Conservation (phyloP, 768 basidiomycete species). For the Russula earlei region DNA sequence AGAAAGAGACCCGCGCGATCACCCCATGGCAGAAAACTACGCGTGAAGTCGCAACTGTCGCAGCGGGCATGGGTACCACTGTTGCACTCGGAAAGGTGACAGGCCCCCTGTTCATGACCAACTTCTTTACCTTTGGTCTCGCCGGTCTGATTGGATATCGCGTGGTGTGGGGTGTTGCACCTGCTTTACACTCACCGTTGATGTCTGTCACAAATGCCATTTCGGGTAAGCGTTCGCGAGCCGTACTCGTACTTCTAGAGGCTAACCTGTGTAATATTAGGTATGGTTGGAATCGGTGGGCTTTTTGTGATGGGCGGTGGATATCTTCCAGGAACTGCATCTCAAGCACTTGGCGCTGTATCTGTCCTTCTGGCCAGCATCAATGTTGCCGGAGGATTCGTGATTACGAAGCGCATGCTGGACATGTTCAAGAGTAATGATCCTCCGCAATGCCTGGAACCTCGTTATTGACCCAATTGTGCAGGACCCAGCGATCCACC, state of each 20-base stretch:
- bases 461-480: background rate
- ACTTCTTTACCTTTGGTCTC: slow-evolving; percentile 82
- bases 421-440: slow-evolving; percentile 80
- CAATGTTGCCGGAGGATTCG: slow-evolving; percentile 83
- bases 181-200: slow-evolving; percentile 79
- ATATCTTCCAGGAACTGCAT: slow-evolving; percentile 69
- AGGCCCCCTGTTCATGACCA: slow-evolving; percentile 77
- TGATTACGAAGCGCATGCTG: slow-evolving; percentile 86
- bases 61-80: slow-evolving; percentile 64
- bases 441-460: slow-evolving; percentile 13
- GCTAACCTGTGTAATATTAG: slow-evolving; percentile 25
- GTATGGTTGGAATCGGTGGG: slow-evolving; percentile 76
- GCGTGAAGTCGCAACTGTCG: slow-evolving; percentile 63
- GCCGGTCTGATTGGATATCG: slow-evolving; percentile 82
- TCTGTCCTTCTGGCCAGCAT: slow-evolving; percentile 84
- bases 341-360: slow-evolving; percentile 68
- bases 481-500: slow-evolving; percentile 76
- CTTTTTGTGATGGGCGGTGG: slow-evolving; percentile 89
- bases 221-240: slow-evolving; percentile 43
- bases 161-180: slow-evolving; percentile 84
- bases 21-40: slow-evolving; percentile 82
- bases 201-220: slow-evolving; percentile 91
- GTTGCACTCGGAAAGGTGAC: slow-evolving; percentile 73
- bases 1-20: slow-evolving; percentile 41
- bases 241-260: background rate